Conservation (phyloP, 225 moss, liverwort and hornwort genomes). For the Sphagnum contortum region DNA sequence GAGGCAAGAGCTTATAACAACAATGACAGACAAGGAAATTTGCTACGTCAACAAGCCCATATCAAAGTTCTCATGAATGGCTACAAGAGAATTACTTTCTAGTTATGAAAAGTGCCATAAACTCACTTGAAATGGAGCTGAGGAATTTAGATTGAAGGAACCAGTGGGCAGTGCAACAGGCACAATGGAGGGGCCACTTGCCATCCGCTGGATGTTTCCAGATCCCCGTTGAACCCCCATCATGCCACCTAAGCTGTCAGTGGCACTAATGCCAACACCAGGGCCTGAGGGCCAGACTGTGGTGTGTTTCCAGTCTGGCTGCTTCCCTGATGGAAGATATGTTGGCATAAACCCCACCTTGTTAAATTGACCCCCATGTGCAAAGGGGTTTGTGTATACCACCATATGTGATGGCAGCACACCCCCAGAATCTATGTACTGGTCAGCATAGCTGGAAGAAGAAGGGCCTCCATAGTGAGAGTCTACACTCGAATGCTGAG, state of each 20-base stretch:
- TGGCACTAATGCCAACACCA: slow-evolving; percentile 78
- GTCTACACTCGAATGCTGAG: slow-evolving; percentile 86
- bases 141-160: slow-evolving; percentile 79
- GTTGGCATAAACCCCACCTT: slow-evolving; percentile 86
- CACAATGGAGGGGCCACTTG: slow-evolving; percentile 76
- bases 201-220: slow-evolving; percentile 86
- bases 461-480: slow-evolving; percentile 90
- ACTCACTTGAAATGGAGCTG: slow-evolving; percentile 86
- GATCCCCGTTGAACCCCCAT: slow-evolving; percentile 69
- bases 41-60: too few species aligned
- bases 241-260: slow-evolving; percentile 81
- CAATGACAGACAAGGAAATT: too few species aligned
- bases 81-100: too few species aligned
- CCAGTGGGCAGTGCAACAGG: slow-evolving; percentile 62
- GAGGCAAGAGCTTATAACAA: too few species aligned
- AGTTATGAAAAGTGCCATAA: slow-evolving; percentile 13
- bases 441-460: slow-evolving; percentile 67
- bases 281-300: slow-evolving; percentile 68
- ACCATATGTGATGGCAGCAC: slow-evolving; percentile 83
- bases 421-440: slow-evolving; percentile 75
- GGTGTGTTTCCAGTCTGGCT: slow-evolving; percentile 98
- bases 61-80: too few species aligned
- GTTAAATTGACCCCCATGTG: slow-evolving; percentile 84
- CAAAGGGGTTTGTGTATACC: slow-evolving; percentile 88
- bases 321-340: slow-evolving; percentile 95